Percentiles rank a stretch among this genome's conserved stretches.
Evolutionary conservation across 2,329 filamentous ascomycete species (phyloP).

Genomic region (Hypomyces rosellus): DNA sequence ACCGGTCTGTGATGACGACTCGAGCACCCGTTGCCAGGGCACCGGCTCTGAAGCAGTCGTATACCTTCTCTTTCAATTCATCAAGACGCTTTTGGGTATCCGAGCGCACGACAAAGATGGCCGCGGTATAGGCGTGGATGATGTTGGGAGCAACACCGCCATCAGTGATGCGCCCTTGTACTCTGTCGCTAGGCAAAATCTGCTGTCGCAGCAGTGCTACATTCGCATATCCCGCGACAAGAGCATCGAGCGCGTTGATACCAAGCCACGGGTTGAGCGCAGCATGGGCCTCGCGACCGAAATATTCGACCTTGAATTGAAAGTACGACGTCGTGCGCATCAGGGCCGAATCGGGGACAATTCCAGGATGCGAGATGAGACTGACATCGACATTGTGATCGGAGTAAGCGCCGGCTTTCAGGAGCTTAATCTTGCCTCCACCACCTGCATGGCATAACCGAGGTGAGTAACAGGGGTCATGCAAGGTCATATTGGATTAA

Average conservation of each 20-base stretch:
- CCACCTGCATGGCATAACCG: conserved; percentile 24
- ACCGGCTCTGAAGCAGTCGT: conserved; percentile 32
- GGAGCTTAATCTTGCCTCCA: conserved; percentile 41
- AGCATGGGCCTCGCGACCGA: conserved; percentile 49
- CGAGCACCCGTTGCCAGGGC: conserved; percentile 39
- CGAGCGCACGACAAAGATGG: conserved; percentile 39
- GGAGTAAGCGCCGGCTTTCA: conserved; percentile 34
- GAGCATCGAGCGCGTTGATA: conserved; percentile 51
- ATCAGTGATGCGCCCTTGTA: conserved; percentile 45
- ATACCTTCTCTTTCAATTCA: conserved; percentile 35
- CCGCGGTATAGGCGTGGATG: conserved; percentile 44
- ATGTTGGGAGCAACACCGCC: conserved; percentile 48
- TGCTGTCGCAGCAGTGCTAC: conserved; percentile 50
- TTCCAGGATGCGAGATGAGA: conserved; percentile 24
- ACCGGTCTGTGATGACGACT: conserved; percentile 32
- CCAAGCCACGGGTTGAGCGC: conserved; percentile 51
- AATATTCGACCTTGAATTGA: conserved; percentile 44
- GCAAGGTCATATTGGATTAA: background rate
- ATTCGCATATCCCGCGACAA: conserved; percentile 41
- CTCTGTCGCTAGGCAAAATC: conserved; percentile 42
- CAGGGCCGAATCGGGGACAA: conserved; percentile 36
- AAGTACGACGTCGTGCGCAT: conserved; percentile 47
- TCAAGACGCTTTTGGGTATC: conserved; percentile 34
- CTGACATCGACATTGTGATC: conserved; percentile 14
- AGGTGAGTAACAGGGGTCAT: background rate